Evolutionary conservation across 805 yeast species (phyloP).

Genomic region (Candida silvatica): DNA sequence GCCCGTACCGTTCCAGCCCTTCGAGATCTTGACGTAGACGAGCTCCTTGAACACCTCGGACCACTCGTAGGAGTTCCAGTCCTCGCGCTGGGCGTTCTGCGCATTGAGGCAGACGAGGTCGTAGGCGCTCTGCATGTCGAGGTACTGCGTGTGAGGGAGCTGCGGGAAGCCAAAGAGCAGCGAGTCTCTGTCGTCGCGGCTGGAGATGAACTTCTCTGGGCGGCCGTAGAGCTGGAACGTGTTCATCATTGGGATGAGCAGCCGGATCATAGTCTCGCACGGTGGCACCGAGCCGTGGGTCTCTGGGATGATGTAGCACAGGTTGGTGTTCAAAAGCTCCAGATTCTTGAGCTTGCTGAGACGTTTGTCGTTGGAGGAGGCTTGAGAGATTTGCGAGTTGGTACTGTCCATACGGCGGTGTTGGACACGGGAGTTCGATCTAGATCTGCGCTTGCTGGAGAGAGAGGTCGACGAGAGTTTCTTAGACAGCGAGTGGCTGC

Average conservation of each 20-base stretch:
- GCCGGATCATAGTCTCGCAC: constrained; percentile 64
- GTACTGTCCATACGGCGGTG: constrained; percentile 17
- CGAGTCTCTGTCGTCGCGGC: constrained; percentile 44
- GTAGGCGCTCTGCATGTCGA: constrained; percentile 26
- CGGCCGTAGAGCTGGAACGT: constrained; percentile 68
- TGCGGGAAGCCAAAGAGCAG: constrained; percentile 67
- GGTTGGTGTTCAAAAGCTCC: constrained; percentile 17
- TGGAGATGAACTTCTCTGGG: constrained; percentile 53
- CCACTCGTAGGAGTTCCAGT: constrained; percentile 27
- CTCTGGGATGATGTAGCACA: constrained; percentile 46
- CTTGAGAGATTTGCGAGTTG: constrained; percentile 17
- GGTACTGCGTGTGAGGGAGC: constrained; percentile 57
- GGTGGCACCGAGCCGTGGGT: constrained; percentile 65
- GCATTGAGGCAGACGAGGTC: constrained; percentile 25
- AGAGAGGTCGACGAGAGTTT: constrained; percentile 22
- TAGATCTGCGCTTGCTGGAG: constrained; percentile 8
- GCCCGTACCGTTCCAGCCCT: constrained; percentile 30
- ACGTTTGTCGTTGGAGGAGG: constrained; percentile 7
- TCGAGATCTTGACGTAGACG: constrained; percentile 22
- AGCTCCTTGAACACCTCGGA: constrained; percentile 28
- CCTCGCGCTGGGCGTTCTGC: constrained; percentile 22
- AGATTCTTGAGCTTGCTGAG: constrained; percentile 16
- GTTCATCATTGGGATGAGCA: constrained; percentile 61
- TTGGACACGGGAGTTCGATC: constrained; percentile 3
- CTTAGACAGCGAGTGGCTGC: constrained; percentile 12